phyloP scores from a whole-genome alignment of 140 eudicot genomes.

The Bidens hawaiensis region DNA sequence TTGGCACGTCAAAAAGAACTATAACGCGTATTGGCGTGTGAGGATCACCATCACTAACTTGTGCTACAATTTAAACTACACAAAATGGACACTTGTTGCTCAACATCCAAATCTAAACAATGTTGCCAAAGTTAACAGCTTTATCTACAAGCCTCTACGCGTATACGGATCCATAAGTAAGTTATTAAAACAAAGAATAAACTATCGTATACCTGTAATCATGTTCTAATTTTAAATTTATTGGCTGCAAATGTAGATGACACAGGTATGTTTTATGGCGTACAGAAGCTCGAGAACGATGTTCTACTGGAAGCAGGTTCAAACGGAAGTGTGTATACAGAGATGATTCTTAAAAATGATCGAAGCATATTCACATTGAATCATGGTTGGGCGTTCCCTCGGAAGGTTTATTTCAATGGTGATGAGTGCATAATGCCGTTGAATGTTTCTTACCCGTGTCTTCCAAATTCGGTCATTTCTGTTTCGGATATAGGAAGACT shows the following conservation, averaged over 20 bases:
- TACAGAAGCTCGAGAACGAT: conserved; percentile 33
- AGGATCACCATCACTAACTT: conserved; percentile 57
- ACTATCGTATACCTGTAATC: background rate
- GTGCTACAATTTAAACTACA: conserved; percentile 41
- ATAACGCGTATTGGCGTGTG: conserved; percentile 56
- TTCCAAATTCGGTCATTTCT: conserved; percentile 37
- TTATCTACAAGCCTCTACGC: conserved; percentile 49
- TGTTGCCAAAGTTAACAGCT: conserved; percentile 40
- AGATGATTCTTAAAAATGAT: conserved; percentile 45
- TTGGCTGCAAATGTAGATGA: conserved; percentile 48
- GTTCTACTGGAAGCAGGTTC: conserved; percentile 43
- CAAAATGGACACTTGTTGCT: conserved; percentile 59
- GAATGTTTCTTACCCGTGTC: conserved; percentile 54
- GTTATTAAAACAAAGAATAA: conserved; percentile 1
- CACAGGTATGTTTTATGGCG: conserved; percentile 59
- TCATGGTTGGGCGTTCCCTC: conserved; percentile 68
- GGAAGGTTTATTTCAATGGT: conserved; percentile 57
- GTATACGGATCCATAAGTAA: conserved; percentile 46
- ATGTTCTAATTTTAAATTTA: background rate
- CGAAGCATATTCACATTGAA: conserved; percentile 33
- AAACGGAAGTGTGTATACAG: conserved; percentile 47
- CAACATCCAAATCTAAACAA: conserved; percentile 65
- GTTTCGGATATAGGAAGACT: background rate
- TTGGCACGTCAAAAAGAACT: conserved; percentile 69
- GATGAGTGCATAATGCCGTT: conserved; percentile 60